Conservation (phyloP, 306 rosid genomes). For the Abrus precatorius region DNA sequence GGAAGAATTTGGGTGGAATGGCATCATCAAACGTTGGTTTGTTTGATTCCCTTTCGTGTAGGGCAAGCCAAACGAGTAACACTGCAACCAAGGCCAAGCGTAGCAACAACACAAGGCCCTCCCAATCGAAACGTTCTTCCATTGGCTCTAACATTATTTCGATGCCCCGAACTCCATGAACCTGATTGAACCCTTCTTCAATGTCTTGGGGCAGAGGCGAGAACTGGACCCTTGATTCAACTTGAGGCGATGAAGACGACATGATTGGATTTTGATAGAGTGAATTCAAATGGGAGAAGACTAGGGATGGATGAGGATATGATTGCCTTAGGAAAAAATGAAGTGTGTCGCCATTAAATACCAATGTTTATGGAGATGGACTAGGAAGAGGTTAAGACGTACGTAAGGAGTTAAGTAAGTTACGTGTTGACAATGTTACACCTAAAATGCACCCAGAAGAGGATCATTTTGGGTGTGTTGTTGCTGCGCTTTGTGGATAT, state of each 20-base stretch:
- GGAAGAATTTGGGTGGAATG: constrained; percentile 42
- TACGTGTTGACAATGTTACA: constrained; percentile 24
- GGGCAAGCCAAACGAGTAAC: constrained; percentile 22
- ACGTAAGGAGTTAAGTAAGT: constrained; percentile 9
- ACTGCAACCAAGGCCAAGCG: constrained; percentile 41
- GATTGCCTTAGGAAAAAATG: background rate
- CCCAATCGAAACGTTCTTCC: constrained; percentile 43
- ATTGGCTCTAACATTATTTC: background rate
- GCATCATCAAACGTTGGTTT: constrained; percentile 3
- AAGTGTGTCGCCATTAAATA: constrained; percentile 8
- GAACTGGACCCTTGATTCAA: constrained; percentile 34
- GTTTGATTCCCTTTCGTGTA: background rate
- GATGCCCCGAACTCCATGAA: background rate
- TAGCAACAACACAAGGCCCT: background rate
- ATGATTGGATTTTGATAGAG: background rate
- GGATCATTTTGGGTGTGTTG: constrained; percentile 42
- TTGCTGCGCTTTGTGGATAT: background rate
- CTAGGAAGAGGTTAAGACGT: background rate
- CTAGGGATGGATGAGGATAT: background rate
- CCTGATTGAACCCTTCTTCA: background rate
- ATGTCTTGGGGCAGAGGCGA: constrained; percentile 32
- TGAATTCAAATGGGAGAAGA: background rate
- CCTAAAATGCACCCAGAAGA: background rate
- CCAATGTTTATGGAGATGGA: background rate
- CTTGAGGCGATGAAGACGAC: constrained; percentile 41